Evolutionary conservation across 2,329 filamentous ascomycete species (phyloP), one percentile per base, ranked within the genome.

Genomic region (Talaromyces atroroseus): DNA sequence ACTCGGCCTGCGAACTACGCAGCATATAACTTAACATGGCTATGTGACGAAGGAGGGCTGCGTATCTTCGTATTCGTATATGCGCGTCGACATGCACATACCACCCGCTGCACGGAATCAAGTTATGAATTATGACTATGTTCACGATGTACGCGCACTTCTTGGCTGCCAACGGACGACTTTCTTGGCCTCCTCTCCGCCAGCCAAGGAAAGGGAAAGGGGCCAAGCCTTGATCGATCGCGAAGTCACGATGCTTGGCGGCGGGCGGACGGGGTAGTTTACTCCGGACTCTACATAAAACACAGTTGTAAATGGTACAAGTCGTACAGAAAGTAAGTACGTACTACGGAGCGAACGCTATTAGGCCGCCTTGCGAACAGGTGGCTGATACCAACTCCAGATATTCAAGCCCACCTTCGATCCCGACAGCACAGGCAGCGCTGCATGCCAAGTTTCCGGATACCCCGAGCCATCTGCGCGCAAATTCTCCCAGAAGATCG

Each of bases 401-500:
- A 86, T 83, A 69, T 86, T 85, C 68, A 85, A 67, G 0, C 82
- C 83, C 56, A 85, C 76, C 71, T 86, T 85, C 38, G 70, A 74
- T 2, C 83, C 83, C 42, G 68, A 73, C 49, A 69, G 68, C 0
- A 86, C 82, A 8, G 82, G 82, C 64, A 84, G 71, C 5, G 81
- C 82, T 45, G 82, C 81, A 74, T 86, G 83, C 74, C 82, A 82
- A 32, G 80, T 82, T 68, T 85, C 81, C 57, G 75, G 72, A 63
- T 82, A 82, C 12, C 81, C 82, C 21, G 70, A 74, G 2, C 82
- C 82, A 67, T 84, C 80, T 0, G 71, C 59, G 40, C 78, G 71
- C 56, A 85, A 72, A 66, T 86, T 86, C 70, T 81, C 78, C 83
- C 83, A 86, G 58, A 80, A 86, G 1, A 86, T 77, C 1, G 82